Evolutionary conservation across 83 land plant species (phyloP), one percentile per base, ranked within the genome.

Genomic region (Picea abies): DNA sequence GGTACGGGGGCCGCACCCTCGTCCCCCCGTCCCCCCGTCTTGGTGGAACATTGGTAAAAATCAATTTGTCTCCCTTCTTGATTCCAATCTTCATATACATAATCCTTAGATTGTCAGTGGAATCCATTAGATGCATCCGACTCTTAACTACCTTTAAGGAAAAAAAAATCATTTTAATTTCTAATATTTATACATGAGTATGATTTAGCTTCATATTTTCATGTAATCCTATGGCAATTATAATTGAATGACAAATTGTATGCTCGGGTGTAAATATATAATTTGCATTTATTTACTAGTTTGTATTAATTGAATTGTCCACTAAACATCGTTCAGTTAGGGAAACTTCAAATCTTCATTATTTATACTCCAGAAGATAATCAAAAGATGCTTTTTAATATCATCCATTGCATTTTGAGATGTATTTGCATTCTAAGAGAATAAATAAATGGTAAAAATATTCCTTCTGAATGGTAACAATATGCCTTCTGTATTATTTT

Each of bases 401-500:
- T 17, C 6, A 44, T 0, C n/a, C 23, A 35, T 69, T 32, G n/a
- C 19, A 11, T 2, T 44, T 44, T 20, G 41, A 3, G 7, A 39
- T 72, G 15, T 72, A 39, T n/a, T 39, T 41, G 25, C 9, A 72
- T 44, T 19, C 44, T 44, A 11, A 41, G 44, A 72, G 10, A 41
- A 9, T 2, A n/a, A 44, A 72, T 72, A 72, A n/a, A 39, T 72
- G 76, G 44, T 72, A n/a, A 72, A 9, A 20, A 44, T 72, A 44
- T 3, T 68, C 17, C 72, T 35, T 72, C n/a, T 20, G 1, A n/a
- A 39, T 72, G 76, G 44, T 72, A n/a, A 72, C n/a, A 20, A 44
- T 72, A 44, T 3, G 32, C 17, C 72, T 69, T 72, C n/a, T 20
- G 1, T 20, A n/a, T 72, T 72, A 17, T 62, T 72, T 61, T 88